Evolutionary conservation across 108 stramenopile species (phyloP).

Genomic region (Cylindrotheca closterium): DNA sequence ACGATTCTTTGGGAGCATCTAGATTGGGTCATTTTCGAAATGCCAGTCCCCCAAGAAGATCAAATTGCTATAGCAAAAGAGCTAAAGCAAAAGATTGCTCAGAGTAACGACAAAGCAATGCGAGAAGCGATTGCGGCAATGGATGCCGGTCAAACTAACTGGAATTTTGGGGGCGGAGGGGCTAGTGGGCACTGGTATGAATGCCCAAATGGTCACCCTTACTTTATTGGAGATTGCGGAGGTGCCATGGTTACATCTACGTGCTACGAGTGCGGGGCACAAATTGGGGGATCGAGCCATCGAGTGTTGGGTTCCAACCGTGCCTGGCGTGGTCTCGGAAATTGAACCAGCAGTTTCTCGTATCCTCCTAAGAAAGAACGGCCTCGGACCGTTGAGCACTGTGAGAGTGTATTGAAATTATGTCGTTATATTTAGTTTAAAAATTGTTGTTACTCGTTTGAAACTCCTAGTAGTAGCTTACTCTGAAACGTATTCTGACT

Average conservation of each 20-base stretch:
- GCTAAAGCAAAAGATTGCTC: background rate
- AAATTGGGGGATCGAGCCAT: slow-evolving; percentile 39
- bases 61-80: background rate
- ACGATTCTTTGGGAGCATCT: slow-evolving; percentile 1
- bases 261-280: slow-evolving; percentile 47
- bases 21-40: background rate
- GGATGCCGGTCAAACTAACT: slow-evolving; percentile 32
- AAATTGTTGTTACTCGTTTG: too few species aligned
- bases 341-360: too few species aligned
- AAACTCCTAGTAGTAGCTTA: too few species aligned
- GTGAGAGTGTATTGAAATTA: too few species aligned
- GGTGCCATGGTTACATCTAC: slow-evolving; percentile 38
- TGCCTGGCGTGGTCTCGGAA: slow-evolving; percentile 1
- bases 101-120: slow-evolving; percentile 1
- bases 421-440: too few species aligned
- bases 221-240: slow-evolving; percentile 58
- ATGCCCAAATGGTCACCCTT: slow-evolving; percentile 60
- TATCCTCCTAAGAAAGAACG: too few species aligned
- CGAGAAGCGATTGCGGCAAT: slow-evolving; percentile 38
- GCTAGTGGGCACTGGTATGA: slow-evolving; percentile 50
- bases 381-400: too few species aligned
- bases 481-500: slow-evolving; percentile 27
- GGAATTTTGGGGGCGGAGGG: slow-evolving; percentile 21
- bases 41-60: background rate
- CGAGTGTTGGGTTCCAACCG: slow-evolving; percentile 20